A percentile compares a stretch with the other conserved stretches of the same genome.
Conservation (phyloP, 2,329 filamentous ascomycete genomes). For the Setomelanomma holmii region DNA sequence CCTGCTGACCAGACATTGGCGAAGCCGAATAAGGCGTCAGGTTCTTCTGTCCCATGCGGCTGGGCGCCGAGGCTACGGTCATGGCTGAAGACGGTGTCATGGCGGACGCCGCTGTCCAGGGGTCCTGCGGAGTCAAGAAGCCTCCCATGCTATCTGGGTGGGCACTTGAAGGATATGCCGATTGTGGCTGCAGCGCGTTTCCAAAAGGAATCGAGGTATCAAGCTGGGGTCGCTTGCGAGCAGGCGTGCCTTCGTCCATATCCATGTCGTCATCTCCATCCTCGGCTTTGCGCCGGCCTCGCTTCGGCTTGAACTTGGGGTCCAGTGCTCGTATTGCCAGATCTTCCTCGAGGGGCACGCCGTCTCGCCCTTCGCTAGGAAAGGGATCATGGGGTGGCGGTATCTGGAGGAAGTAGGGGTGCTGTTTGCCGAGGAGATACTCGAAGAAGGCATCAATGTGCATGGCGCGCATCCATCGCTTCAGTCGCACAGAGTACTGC, state of each 20-base stretch:
- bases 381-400: conserved; percentile 70
- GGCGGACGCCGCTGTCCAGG: conserved; percentile 54
- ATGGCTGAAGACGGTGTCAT: conserved; percentile 49
- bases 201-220: conserved; percentile 58
- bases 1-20: conserved; percentile 50
- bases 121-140: conserved; percentile 49
- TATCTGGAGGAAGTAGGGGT: conserved; percentile 80
- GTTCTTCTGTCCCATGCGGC: conserved; percentile 42
- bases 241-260: conserved; percentile 48
- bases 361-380: conserved; percentile 73
- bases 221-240: conserved; percentile 67
- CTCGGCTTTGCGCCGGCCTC: conserved; percentile 68
- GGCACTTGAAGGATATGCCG: conserved; percentile 61
- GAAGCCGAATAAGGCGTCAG: conserved; percentile 52
- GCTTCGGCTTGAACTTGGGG: conserved; percentile 72
- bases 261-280: conserved; percentile 63
- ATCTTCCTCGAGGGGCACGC: conserved; percentile 85
- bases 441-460: conserved; percentile 95
- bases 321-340: conserved; percentile 84
- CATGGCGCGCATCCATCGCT: conserved; percentile 98
- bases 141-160: conserved; percentile 63
- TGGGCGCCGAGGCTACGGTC: conserved; percentile 44
- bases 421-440: conserved; percentile 78
- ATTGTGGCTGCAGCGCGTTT: conserved; percentile 50
- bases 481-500: conserved; percentile 90